A percentile compares a stretch with the other conserved stretches of the same genome.
Conservation (phyloP, 345 rosid species). For the Limnanthes douglasii region DNA sequence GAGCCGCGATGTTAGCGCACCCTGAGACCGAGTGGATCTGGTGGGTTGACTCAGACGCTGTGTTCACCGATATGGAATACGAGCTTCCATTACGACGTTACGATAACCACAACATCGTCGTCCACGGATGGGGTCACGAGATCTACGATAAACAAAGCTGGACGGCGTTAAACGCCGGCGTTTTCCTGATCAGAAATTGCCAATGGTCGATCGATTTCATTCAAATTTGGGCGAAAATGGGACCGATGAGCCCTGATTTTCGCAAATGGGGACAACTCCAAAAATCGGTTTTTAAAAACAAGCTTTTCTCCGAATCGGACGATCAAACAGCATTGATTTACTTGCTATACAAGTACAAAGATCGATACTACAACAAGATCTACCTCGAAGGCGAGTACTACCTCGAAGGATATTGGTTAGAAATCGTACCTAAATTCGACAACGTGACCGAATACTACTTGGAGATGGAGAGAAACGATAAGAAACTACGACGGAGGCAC, state of each 20-base stretch:
- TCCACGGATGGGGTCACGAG: conserved; percentile 75
- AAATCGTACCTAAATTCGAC: conserved; percentile 25
- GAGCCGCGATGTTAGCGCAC: conserved; percentile 87
- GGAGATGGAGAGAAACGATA: conserved; percentile 31
- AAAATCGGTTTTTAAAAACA: conserved; percentile 62
- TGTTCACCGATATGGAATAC: conserved; percentile 90
- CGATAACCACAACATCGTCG: conserved; percentile 54
- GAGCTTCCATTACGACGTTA: conserved; percentile 55
- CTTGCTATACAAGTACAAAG: conserved; percentile 32
- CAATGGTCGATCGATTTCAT: conserved; percentile 91
- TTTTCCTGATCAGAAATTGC: conserved; percentile 63
- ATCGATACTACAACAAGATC: conserved; percentile 34
- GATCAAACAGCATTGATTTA: conserved; percentile 83
- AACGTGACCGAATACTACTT: conserved; percentile 43
- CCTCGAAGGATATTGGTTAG: conserved; percentile 72
- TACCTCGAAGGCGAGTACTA: conserved; percentile 65
- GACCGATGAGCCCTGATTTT: conserved; percentile 41
- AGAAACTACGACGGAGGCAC: conserved; percentile 47
- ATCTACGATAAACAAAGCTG: conserved; percentile 39
- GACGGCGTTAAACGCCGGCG: conserved; percentile 83
- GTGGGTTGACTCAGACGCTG: conserved; percentile 99
- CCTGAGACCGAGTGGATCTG: conserved; percentile 99
- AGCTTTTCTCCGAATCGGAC: conserved; percentile 71
- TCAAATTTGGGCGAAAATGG: conserved; percentile 46
- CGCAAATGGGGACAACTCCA: conserved; percentile 50